Evolutionary conservation across 2,329 filamentous ascomycete species (phyloP).

Genomic region (Colletotrichum tabaci): DNA sequence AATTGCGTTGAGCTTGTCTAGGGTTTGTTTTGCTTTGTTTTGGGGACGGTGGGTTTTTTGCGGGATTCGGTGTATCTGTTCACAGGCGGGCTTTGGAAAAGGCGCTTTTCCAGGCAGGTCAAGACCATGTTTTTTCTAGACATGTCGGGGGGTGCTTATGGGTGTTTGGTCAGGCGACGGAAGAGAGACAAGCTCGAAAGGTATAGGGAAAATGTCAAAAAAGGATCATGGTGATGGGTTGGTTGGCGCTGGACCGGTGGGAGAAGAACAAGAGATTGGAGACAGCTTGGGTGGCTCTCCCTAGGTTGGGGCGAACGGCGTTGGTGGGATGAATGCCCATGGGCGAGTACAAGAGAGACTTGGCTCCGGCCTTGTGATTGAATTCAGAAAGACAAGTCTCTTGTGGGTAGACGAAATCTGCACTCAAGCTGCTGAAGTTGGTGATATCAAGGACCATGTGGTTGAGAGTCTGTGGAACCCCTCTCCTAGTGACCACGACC

Average conservation of each 20-base stretch:
- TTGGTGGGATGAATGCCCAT: neutral
- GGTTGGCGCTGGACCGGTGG: neutral
- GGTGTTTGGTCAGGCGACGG: neutral
- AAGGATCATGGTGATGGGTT: neutral
- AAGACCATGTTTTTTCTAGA: neutral
- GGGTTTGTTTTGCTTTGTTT: neutral
- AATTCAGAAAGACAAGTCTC: neutral
- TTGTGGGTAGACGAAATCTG: neutral
- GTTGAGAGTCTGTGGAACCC: neutral
- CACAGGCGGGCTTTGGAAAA: neutral
- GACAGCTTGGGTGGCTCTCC: neutral
- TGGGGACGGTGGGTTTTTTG: neutral
- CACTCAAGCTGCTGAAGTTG: neutral
- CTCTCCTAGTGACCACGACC: too few relatives aligned
- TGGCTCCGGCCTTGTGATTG: neutral
- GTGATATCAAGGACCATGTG: neutral
- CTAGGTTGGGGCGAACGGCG: slow-evolving; percentile 9
- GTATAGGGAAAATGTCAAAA: neutral
- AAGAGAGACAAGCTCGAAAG: neutral
- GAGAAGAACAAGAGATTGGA: neutral
- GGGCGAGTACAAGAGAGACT: neutral
- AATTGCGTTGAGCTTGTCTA: neutral
- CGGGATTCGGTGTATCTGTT: neutral
- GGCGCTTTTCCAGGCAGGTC: neutral
- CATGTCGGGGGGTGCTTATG: neutral